Conservation (phyloP, 805 yeast genomes). For the Priceomyces medius region DNA sequence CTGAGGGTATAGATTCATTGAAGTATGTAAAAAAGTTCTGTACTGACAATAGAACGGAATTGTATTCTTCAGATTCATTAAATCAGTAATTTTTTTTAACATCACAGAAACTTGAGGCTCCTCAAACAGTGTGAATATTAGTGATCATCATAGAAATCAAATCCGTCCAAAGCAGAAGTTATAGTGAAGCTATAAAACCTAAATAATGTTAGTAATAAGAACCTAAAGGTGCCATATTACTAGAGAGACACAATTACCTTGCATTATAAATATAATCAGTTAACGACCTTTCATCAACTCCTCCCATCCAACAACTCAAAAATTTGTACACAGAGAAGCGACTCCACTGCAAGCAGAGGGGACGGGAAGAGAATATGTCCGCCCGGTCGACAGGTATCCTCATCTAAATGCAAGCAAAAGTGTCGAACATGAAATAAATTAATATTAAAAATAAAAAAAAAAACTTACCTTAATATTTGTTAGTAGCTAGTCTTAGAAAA, state of each 20-base stretch:
- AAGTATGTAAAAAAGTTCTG: too few species aligned
- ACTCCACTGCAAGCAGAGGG: conserved; percentile 47
- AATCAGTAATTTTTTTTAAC: conserved; percentile 42
- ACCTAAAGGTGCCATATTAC: neutral
- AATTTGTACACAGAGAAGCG: conserved; percentile 48
- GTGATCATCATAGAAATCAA: conserved; percentile 40
- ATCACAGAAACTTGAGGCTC: conserved; percentile 34
- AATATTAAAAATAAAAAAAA: neutral
- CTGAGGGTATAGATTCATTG: too few species aligned
- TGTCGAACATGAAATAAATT: too few species aligned
- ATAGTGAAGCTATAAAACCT: conserved; percentile 20
- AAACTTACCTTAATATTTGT: conserved; percentile 13
- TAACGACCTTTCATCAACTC: conserved; percentile 49
- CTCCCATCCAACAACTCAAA: conserved; percentile 36
- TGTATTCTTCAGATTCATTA: conserved; percentile 44
- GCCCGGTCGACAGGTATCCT: conserved; percentile 52
- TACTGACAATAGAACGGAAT: neutral
- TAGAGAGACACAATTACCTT: neutral
- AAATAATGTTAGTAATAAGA: conserved; percentile 3
- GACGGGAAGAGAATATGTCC: conserved; percentile 41
- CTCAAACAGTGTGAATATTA: conserved; percentile 50
- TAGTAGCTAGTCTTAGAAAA: conserved; percentile 16
- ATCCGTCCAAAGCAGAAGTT: conserved; percentile 6
- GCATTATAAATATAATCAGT: conserved; percentile 27
- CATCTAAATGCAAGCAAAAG: conserved; percentile 21